These are phyloP conservation scores for Apiospora aurea DNA, from an alignment of 2,329 filamentous ascomycete genomes.

Conservation along the genomic window DNA sequence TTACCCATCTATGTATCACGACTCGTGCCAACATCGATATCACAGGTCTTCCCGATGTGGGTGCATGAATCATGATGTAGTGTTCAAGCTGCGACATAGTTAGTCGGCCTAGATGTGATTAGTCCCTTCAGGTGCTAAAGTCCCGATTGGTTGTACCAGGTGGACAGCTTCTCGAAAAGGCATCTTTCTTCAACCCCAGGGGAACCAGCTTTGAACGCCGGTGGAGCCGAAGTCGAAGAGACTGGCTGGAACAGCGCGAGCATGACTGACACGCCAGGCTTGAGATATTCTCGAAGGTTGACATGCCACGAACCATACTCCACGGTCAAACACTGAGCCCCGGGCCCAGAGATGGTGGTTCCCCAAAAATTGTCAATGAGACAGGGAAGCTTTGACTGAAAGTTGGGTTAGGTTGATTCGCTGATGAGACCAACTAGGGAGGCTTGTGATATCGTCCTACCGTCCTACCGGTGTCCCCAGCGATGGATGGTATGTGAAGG, in stretches of 20 bases:
- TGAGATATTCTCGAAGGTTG: background rate
- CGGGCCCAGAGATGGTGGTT: background rate
- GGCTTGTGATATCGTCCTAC: background rate
- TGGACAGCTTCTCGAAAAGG: background rate
- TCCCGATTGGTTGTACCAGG: background rate
- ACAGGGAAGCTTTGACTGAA: background rate
- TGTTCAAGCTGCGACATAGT: background rate
- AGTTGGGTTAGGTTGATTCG: background rate
- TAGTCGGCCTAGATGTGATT: background rate
- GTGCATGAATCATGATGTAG: background rate
- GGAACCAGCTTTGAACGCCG: background rate
- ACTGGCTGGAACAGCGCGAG: background rate
- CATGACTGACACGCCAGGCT: background rate
- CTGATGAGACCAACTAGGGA: background rate
- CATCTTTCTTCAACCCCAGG: background rate
- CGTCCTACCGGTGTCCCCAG: background rate
- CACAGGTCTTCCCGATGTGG: background rate
- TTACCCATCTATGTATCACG: background rate
- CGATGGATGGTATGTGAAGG: background rate
- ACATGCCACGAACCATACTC: background rate
- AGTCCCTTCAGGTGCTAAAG: background rate
- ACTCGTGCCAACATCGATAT: background rate
- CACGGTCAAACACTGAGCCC: background rate
- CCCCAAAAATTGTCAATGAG: background rate
- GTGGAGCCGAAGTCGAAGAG: background rate